Evolutionary conservation across 2,329 filamentous ascomycete genomes (phyloP), one percentile per base, ranked within the genome.

Genomic region (Trichoderma arundinaceum): DNA sequence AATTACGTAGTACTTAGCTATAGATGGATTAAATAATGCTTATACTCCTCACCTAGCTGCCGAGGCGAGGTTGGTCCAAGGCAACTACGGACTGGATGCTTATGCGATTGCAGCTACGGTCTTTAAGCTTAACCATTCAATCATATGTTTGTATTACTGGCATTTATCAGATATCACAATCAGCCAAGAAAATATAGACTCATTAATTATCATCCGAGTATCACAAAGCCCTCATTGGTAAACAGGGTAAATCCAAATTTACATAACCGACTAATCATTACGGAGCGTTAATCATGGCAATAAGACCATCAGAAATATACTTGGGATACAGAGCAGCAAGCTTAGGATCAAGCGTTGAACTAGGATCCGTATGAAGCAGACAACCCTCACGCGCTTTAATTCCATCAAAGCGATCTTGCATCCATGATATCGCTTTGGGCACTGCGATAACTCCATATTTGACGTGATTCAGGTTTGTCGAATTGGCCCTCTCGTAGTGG

Each of bases 401-500:
- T 41, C 35, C 73, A 69, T 15, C 63, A 39, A 66, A 32, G 13
- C 46, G 41, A 38, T 51, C 46, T 43, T 63, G 63, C 15, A 70
- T 41, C 70, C 70, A 71, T 4, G 44, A 44, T 4, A 69, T 28
- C 1, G 66, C 69, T 13, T 59, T 59, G 12, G 64, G 48, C 3
- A 65, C 65, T 1, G 56, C 69, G 3, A 71, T 5, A n/a, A 69
- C 15, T 2, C 64, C 70, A 17, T 68, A 54, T 2, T 49, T 68
- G 13, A 54, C 67, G 67, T 84, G 83, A 1, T 75, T 76, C 19
- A 62, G 12, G 3, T 44, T 39, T 0, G 81, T 78, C n/a, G 78
- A 69, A 4, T 71, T 74, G 66, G 84, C 82, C 3, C 80, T 75
- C 64, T 80, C 73, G 66, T 83, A 84, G 13, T 76, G 70, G 19